Base-by-base conservation (phyloP, 345 rosid genomes). In the Boechera divaricarpa region DNA sequence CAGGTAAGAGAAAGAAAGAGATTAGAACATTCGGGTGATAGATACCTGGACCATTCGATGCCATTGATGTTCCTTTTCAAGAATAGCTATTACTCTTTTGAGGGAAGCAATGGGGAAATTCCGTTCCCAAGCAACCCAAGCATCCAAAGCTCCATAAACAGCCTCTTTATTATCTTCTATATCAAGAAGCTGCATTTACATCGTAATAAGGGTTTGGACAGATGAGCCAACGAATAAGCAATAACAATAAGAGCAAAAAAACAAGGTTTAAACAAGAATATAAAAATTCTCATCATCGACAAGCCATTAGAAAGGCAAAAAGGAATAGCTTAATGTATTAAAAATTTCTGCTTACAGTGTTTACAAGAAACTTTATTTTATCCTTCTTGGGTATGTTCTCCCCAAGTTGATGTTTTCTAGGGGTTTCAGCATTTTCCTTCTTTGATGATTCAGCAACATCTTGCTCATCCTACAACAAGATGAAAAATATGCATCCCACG, bases 51-150 rank as follows among this genome's bases (percentile, higher is more conserved):
- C 64, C 74, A 89, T 79, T 76, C 88, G 82, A 79, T 94, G 98
- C 97, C 97, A 91, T 74, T 91, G 97, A 26, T 91, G 87, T 73
- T 91, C 85, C 79, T 88, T 87, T 86, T 91, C 97, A 58, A 94
- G 96, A 72, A 79, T 80, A 76, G 85, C 58, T 77, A 94, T 74
- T 47, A 82, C 97, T 71, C 76, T 83, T 83, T 87, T 91, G 31
- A 94, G 87, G 31, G 92, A 80, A 15, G 82, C 96, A 79, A 90
- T 81, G 26, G 98, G 98, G 81, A 94, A 94, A 13, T 77, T 85
- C 26, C 81, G 88, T 84, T 94, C 97, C 96, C 97, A 91, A 56
- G 98, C 97, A 79, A 94, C 92, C 96, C 97, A 94, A 47, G 96
- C 95, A 83, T 94, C 97, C 33, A 94, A 91, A 82, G 93, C 85